phyloP scores from a whole-genome alignment of 1,284 basidiomycete genomes.

The Peniophora sp. region DNA sequence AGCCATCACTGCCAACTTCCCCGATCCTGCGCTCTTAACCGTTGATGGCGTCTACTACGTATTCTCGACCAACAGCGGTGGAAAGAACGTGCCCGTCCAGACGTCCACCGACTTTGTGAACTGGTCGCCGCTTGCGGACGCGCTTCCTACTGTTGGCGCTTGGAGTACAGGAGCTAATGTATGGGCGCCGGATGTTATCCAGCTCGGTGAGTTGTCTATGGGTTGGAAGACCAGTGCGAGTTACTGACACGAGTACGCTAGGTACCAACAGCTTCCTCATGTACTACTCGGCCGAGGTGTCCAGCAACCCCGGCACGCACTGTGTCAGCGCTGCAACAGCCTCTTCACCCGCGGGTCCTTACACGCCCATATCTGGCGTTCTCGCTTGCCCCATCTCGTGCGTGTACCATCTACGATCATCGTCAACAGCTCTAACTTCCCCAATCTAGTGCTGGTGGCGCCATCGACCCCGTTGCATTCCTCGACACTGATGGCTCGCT shows the following conservation, averaged over 20 bases:
- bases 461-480: constrained; percentile 7
- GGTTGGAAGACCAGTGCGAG: too few species aligned
- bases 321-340: constrained; percentile 2
- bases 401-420: neutral
- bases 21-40: constrained; percentile 12
- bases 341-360: neutral
- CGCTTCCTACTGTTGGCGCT: constrained; percentile 12
- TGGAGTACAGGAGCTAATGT: constrained; percentile 10
- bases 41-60: constrained; percentile 5
- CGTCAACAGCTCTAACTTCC: too few species aligned
- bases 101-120: constrained; percentile 9
- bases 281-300: constrained; percentile 12
- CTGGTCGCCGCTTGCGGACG: constrained; percentile 7
- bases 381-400: neutral
- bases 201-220: constrained; percentile 3
- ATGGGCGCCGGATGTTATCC: constrained; percentile 13
- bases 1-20: constrained; percentile 12
- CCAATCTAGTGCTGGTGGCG: neutral
- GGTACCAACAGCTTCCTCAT: constrained; percentile 2
- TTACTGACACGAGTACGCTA: too few species aligned
- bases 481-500: constrained; percentile 10
- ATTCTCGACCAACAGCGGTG: constrained; percentile 5
- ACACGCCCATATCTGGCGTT: neutral
- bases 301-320: constrained; percentile 1
- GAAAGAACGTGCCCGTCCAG: constrained; percentile 11